Evolutionary conservation across 2,329 filamentous ascomycete species (phyloP).

Genomic region (Calonectria pseudoturangicola): DNA sequence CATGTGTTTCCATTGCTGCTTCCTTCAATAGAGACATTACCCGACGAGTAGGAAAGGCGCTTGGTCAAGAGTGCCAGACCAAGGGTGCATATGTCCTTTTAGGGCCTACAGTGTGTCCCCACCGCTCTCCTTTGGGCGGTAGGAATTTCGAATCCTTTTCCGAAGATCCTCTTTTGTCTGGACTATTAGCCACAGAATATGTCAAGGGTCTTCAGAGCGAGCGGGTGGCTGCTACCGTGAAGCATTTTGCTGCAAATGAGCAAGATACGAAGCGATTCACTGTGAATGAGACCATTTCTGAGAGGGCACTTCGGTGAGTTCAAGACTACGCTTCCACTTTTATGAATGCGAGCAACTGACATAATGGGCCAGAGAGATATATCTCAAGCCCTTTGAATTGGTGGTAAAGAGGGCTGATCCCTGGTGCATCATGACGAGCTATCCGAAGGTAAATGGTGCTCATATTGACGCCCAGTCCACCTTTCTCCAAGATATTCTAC

Average conservation of each 20-base stretch:
- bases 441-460: slow-evolving; percentile 65
- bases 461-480: slow-evolving; percentile 41
- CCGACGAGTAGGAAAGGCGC: slow-evolving; percentile 35
- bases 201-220: slow-evolving; percentile 58
- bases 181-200: slow-evolving; percentile 51
- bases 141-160: slow-evolving; percentile 78
- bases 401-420: slow-evolving; percentile 73
- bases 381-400: slow-evolving; percentile 78
- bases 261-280: slow-evolving; percentile 61
- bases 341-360: neutral
- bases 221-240: slow-evolving; percentile 57
- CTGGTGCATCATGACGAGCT: slow-evolving; percentile 75
- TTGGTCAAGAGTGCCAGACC: slow-evolving; percentile 46
- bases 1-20: slow-evolving; percentile 52
- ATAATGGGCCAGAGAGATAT: slow-evolving; percentile 67
- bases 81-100: slow-evolving; percentile 76
- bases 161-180: slow-evolving; percentile 65
- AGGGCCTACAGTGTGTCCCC: slow-evolving; percentile 76
- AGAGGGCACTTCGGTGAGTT: slow-evolving; percentile 70
- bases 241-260: slow-evolving; percentile 66
- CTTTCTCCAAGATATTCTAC: slow-evolving; percentile 33
- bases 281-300: slow-evolving; percentile 67
- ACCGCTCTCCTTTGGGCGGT: slow-evolving; percentile 67
- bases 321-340: neutral
- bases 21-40: slow-evolving; percentile 59